Evolutionary conservation across 768 basidiomycete genomes (phyloP).

Genomic region (Glaciozyma antarctica): DNA sequence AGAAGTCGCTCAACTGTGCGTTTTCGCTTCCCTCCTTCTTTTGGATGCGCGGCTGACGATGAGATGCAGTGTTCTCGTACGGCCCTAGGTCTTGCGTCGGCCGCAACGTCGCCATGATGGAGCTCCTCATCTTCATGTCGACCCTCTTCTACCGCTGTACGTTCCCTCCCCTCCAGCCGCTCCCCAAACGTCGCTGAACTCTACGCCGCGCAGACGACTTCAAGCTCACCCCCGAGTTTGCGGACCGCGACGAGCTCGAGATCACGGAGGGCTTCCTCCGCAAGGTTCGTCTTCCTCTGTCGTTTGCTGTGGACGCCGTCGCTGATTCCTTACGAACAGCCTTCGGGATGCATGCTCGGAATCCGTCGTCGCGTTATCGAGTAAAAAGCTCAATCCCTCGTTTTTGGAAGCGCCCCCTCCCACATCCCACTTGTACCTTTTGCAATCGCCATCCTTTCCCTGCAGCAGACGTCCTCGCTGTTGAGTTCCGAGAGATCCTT

Average conservation of each 20-base stretch:
- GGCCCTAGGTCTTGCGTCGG: conserved; percentile 39
- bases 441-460: too few relatives aligned
- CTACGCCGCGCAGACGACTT: conserved; percentile 32
- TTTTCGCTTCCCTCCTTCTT: conserved; percentile 59
- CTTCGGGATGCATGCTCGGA: conserved; percentile 7
- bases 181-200: not conserved
- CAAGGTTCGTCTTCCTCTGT: conserved; percentile 42
- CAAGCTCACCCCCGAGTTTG: conserved; percentile 19
- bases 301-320: not conserved
- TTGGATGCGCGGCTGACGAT: not conserved
- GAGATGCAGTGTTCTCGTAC: conserved; percentile 3
- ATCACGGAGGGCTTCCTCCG: conserved; percentile 79
- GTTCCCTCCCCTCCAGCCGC: too few relatives aligned
- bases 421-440: too few relatives aligned
- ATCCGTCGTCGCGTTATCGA: not conserved
- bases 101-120: conserved; percentile 17
- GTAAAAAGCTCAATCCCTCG: too few relatives aligned
- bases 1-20: conserved; percentile 68
- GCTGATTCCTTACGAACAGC: not conserved
- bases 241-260: conserved; percentile 46
- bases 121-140: not conserved
- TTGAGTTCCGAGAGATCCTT: too few relatives aligned
- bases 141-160: not conserved
- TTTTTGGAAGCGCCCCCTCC: too few relatives aligned
- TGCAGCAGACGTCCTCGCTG: too few relatives aligned